These are phyloP conservation scores for Toxoplasma gondii DNA, from an alignment of 169 alveolate genomes.

Conservation along the genomic window DNA sequence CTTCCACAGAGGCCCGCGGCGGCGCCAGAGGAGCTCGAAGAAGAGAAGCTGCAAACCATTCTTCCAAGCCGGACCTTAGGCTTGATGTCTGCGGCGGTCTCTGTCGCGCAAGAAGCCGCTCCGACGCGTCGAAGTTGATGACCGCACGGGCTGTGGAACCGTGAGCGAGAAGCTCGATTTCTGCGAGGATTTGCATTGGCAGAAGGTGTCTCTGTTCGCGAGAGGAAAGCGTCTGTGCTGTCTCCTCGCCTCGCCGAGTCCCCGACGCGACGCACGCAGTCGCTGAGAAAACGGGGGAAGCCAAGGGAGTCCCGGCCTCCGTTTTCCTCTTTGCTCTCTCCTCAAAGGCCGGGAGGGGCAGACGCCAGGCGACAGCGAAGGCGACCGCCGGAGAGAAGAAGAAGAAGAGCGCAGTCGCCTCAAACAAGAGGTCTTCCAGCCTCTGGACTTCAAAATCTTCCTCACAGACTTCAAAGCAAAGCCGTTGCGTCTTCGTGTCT, in stretches of 20 bases:
- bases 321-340: no score
- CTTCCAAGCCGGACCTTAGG: no score
- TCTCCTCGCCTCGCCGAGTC: background rate
- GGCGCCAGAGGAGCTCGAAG: no score
- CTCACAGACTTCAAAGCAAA: background rate
- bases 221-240: background rate
- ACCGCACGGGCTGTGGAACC: constrained; percentile 21
- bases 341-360: background rate
- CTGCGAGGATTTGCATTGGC: background rate
- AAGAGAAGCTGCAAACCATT: no score
- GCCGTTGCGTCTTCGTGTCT: no score
- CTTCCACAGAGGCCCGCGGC: no score
- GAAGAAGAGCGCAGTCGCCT: background rate
- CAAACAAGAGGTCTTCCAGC: background rate
- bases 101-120: background rate
- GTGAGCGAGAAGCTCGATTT: background rate
- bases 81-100: background rate
- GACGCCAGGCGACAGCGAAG: background rate
- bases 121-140: background rate
- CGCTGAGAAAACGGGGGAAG: no score
- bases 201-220: background rate
- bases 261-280: background rate
- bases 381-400: background rate
- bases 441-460: background rate
- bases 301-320: background rate